Conservation (phyloP, 2,329 filamentous ascomycete genomes). For the Aspergillus pseudoviridinutans region DNA sequence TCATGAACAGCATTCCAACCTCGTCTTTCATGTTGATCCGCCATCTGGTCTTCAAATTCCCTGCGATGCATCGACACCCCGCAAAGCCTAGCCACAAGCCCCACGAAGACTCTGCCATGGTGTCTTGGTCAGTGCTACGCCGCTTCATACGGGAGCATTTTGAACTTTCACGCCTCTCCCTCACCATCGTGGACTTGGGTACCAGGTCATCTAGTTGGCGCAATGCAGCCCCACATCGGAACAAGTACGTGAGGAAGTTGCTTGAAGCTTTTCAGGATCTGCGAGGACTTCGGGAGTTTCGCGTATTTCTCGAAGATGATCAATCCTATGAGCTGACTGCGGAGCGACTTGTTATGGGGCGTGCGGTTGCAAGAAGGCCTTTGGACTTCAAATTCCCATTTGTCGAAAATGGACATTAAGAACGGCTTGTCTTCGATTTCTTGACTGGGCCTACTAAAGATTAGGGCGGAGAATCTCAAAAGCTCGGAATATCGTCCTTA, state of each 20-base stretch:
- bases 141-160: slow-evolving; percentile 29
- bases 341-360: slow-evolving; percentile 14
- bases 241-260: slow-evolving; percentile 15
- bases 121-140: slow-evolving; percentile 21
- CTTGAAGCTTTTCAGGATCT: slow-evolving; percentile 17
- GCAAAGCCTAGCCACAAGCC: slow-evolving; percentile 1
- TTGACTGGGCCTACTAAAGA: background rate
- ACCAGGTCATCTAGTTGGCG: background rate
- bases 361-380: background rate
- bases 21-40: slow-evolving; percentile 16
- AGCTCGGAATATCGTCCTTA: background rate
- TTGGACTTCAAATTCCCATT: background rate
- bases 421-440: background rate
- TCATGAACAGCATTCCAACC: slow-evolving; percentile 16
- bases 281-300: slow-evolving; percentile 16
- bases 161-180: slow-evolving; percentile 14
- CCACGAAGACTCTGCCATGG: slow-evolving; percentile 8
- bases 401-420: background rate
- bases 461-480: background rate
- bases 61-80: slow-evolving; percentile 5
- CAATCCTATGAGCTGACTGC: slow-evolving; percentile 14
- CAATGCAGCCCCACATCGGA: slow-evolving; percentile 1
- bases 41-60: slow-evolving; percentile 20
- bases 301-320: slow-evolving; percentile 17
- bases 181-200: slow-evolving; percentile 19